Base-by-base conservation (phyloP, 2,329 filamentous ascomycete species). In the Xylariaceae sp. region DNA sequence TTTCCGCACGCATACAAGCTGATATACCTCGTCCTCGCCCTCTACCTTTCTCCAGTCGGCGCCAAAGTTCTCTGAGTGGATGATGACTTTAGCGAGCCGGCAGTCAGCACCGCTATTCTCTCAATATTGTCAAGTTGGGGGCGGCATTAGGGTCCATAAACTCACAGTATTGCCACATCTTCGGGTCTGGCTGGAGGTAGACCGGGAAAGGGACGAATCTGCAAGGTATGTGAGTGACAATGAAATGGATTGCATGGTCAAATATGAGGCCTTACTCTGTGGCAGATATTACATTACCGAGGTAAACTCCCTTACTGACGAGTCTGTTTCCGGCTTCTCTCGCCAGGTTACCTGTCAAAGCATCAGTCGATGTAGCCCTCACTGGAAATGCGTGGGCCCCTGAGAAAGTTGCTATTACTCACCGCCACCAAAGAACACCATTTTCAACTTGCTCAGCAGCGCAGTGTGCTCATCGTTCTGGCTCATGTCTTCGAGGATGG, bases 191-290 rank as follows among this genome's bases (percentile, higher is more conserved):
- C 24, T 67, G 63, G 14, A 53, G 51, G 36, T 63, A 62, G 3
- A 62, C 30, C 0, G 62, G 57, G 36, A 60, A 64, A 0, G 63
- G 60, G 2, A 51, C 41, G 26, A 56, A 61, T 44, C 64, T 69
- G 34, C 1, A 9, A 23, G 11, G 3, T 24, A 9, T 7, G 3
- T 11, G 21, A 24, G 21, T 24, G n/a, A n/a, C n/a, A n/a, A n/a
- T n/a, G n/a, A n/a, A n/a, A n/a, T n/a, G n/a, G n/a, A n/a, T n/a
- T n/a, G n/a, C n/a, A n/a, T n/a, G n/a, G n/a, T n/a, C n/a, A n/a
- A n/a, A n/a, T n/a, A n/a, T n/a, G n/a, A n/a, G n/a, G n/a, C 5
- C 42, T 15, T 52, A 68, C 65, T 71, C 67, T 3, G 67, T 71
- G 8, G 66, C 56, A 0, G 60, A 59, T 4, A 71, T 67, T 1